Evolutionary conservation across 345 rosid genomes (phyloP).

Genomic region (Eucalyptus pauciflora): DNA sequence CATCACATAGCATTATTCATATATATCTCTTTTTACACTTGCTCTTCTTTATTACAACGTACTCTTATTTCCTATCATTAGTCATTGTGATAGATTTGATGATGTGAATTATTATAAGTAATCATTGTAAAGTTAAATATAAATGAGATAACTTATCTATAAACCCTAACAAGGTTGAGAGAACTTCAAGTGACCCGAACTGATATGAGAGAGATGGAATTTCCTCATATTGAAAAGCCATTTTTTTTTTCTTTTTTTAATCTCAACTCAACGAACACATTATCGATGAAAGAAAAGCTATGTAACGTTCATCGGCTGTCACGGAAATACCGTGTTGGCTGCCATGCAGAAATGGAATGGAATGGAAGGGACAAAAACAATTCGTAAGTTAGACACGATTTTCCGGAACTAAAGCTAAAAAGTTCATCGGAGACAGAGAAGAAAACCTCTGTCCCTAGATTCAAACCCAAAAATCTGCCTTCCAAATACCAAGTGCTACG

Average conservation of each 20-base stretch:
- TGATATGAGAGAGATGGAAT: neutral
- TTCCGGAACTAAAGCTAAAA: neutral
- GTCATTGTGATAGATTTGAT: neutral
- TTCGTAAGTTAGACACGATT: neutral
- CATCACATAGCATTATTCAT: neutral
- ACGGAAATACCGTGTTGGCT: neutral
- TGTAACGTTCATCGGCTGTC: neutral
- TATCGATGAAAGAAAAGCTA: neutral
- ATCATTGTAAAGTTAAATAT: neutral
- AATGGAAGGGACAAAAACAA: neutral
- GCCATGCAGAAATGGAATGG: neutral
- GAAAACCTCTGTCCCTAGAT: neutral
- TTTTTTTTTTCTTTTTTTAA: neutral
- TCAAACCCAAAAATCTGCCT: neutral
- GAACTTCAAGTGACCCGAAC: neutral
- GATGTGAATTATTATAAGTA: neutral
- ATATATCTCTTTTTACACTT: neutral
- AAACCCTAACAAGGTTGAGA: neutral
- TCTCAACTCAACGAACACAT: neutral
- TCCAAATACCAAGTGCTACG: neutral
- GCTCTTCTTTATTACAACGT: neutral
- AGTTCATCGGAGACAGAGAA: neutral
- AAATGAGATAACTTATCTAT: neutral
- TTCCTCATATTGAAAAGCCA: neutral
- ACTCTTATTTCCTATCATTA: neutral